Percentiles rank a stretch among this genome's conserved stretches.
These are phyloP conservation scores for Ceratocystis colombiana DNA, from an alignment of 2,329 filamentous ascomycete genomes.

Conservation along the genomic window DNA sequence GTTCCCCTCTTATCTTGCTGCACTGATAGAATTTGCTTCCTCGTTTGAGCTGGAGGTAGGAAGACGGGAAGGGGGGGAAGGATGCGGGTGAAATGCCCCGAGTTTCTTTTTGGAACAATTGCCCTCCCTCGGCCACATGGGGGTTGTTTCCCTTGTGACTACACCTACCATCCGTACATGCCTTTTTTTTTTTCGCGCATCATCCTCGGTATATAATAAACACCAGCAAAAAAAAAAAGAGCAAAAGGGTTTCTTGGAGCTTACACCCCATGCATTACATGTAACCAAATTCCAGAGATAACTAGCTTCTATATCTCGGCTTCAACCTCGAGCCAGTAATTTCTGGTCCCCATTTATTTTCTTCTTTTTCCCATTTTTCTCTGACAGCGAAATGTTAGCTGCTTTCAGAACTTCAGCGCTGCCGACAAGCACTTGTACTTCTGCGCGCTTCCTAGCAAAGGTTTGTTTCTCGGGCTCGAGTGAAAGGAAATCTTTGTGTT, in stretches of 20 bases:
- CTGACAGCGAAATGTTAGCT: conserved; percentile 21
- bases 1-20: background rate
- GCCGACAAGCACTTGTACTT: conserved; percentile 16
- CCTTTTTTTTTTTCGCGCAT: conserved; percentile 10
- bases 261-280: background rate
- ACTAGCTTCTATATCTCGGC: conserved; percentile 3
- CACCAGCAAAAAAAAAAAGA: background rate
- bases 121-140: conserved; percentile 15
- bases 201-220: conserved; percentile 9
- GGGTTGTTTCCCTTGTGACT: conserved; percentile 11
- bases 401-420: conserved; percentile 19
- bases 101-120: conserved; percentile 2
- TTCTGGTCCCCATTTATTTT: conserved; percentile 19
- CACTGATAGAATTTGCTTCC: background rate
- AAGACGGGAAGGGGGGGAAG: background rate
- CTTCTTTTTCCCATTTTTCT: conserved; percentile 11
- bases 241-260: background rate
- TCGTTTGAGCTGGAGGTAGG: background rate
- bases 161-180: conserved; percentile 1
- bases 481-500: background rate
- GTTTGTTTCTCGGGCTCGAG: background rate
- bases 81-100: background rate
- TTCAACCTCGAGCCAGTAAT: background rate
- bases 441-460: background rate
- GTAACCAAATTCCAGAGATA: background rate